A percentile compares a stretch with the other conserved stretches of the same genome.
phyloP scores from a whole-genome alignment of 2,329 filamentous ascomycete species.

The Lithohypha guttulata region DNA sequence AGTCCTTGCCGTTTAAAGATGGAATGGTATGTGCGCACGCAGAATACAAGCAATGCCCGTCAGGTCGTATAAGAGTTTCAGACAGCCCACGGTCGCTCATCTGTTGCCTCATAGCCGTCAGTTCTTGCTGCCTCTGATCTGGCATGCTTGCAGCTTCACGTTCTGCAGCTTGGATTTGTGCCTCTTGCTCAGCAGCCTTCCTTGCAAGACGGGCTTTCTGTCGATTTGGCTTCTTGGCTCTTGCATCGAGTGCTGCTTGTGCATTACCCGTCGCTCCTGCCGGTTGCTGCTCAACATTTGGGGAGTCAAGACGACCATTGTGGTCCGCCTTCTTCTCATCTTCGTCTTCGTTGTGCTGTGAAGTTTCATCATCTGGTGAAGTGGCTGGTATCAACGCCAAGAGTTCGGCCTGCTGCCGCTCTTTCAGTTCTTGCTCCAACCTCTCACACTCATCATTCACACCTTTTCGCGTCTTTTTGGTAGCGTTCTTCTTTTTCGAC shows the following conservation, averaged over 20 bases:
- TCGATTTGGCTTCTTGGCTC: slow-evolving; percentile 67
- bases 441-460: slow-evolving; percentile 56
- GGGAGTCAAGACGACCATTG: not conserved
- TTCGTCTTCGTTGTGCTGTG: not conserved
- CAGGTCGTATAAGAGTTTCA: slow-evolving; percentile 72
- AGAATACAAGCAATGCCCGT: slow-evolving; percentile 91
- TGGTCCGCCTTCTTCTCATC: not conserved
- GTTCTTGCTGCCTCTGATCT: slow-evolving; percentile 61
- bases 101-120: slow-evolving; percentile 55
- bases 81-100: slow-evolving; percentile 54
- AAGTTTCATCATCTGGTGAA: slow-evolving; percentile 4
- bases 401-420: slow-evolving; percentile 36
- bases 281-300: not conserved
- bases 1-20: slow-evolving; percentile 29
- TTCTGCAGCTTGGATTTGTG: slow-evolving; percentile 55
- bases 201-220: slow-evolving; percentile 86
- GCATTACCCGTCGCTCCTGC: slow-evolving; percentile 15
- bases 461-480: slow-evolving; percentile 64
- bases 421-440: slow-evolving; percentile 46
- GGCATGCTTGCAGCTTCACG: slow-evolving; percentile 65
- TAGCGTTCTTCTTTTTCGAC: slow-evolving; percentile 93
- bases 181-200: slow-evolving; percentile 73
- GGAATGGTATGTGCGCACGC: slow-evolving; percentile 75
- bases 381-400: slow-evolving; percentile 17
- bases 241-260: slow-evolving; percentile 19